These are phyloP conservation scores for Alternaria brassicae DNA, from an alignment of 2,329 filamentous ascomycete species.

Conservation along the genomic window DNA sequence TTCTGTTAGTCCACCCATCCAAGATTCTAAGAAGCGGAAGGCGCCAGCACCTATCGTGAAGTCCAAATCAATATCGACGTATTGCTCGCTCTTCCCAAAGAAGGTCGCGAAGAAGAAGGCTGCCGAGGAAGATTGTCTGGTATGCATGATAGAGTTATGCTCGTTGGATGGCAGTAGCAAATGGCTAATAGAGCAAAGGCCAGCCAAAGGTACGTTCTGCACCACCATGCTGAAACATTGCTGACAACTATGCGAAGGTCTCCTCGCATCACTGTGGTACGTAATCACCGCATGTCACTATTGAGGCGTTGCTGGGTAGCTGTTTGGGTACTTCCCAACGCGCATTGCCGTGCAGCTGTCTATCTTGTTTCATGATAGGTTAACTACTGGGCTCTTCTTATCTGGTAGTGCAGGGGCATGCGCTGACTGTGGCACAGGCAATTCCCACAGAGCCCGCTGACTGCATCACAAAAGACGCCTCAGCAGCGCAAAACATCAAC, in stretches of 20 bases:
- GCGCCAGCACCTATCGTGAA: constrained; percentile 7
- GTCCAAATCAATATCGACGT: constrained; percentile 27
- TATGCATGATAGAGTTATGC: constrained; percentile 41
- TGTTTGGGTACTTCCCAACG: neutral
- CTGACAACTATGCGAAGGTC: constrained; percentile 19
- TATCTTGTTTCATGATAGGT: constrained; percentile 8
- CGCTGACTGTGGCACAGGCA: constrained; percentile 33
- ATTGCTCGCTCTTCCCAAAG: constrained; percentile 48
- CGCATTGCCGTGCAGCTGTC: constrained; percentile 1
- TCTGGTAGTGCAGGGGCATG: constrained; percentile 1
- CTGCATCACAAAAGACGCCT: constrained; percentile 22
- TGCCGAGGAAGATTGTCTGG: constrained; percentile 42
- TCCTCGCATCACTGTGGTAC: constrained; percentile 39
- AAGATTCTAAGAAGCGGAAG: constrained; percentile 36
- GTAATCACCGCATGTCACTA: constrained; percentile 13
- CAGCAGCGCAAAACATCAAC: constrained; percentile 36
- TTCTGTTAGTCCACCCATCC: neutral
- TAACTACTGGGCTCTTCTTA: neutral
- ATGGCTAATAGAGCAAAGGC: constrained; percentile 48
- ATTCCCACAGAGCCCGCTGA: constrained; percentile 41
- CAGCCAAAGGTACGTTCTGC: constrained; percentile 40
- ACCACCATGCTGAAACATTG: neutral
- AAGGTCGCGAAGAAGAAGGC: constrained; percentile 46
- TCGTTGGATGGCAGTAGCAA: constrained; percentile 23
- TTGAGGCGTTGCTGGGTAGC: neutral